phyloP scores from a whole-genome alignment of 1,284 basidiomycete genomes.

The Crucibulum cyathiforme region DNA sequence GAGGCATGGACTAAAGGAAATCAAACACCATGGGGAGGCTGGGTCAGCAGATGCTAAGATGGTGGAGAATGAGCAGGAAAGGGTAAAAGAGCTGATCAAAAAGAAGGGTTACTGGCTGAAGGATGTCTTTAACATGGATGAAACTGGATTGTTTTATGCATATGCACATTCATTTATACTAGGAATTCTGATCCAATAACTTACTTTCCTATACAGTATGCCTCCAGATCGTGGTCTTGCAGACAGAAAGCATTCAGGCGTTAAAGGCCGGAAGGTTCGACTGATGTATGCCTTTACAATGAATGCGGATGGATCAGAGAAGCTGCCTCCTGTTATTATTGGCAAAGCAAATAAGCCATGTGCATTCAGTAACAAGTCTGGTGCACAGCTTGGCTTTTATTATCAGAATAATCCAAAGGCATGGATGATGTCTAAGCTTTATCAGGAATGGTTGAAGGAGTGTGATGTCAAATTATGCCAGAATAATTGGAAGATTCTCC shows the following conservation, averaged over 20 bases:
- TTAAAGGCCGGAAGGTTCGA: slow-evolving; percentile 20
- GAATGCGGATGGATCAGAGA: slow-evolving; percentile 38
- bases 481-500: background rate
- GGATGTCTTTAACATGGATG: background rate
- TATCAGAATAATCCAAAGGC: slow-evolving; percentile 28
- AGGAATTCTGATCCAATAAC: no score
- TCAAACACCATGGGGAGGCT: slow-evolving; percentile 2
- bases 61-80: background rate
- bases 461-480: background rate
- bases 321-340: slow-evolving; percentile 33
- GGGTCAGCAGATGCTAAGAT: background rate
- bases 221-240: slow-evolving; percentile 25
- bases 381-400: slow-evolving; percentile 28
- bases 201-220: slow-evolving; percentile 13
- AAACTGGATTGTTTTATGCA: no score
- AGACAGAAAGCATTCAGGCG: slow-evolving; percentile 18
- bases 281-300: slow-evolving; percentile 34
- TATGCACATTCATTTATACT: no score
- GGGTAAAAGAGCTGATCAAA: background rate
- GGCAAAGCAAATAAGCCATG: slow-evolving; percentile 30
- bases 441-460: background rate
- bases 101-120: background rate
- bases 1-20: slow-evolving; percentile 1
- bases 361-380: slow-evolving; percentile 26
- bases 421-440: slow-evolving; percentile 7